Evolutionary conservation across 495 filamentous ascomycete genomes (phyloP).

Genomic region (Polyplosphaeria fusca): DNA sequence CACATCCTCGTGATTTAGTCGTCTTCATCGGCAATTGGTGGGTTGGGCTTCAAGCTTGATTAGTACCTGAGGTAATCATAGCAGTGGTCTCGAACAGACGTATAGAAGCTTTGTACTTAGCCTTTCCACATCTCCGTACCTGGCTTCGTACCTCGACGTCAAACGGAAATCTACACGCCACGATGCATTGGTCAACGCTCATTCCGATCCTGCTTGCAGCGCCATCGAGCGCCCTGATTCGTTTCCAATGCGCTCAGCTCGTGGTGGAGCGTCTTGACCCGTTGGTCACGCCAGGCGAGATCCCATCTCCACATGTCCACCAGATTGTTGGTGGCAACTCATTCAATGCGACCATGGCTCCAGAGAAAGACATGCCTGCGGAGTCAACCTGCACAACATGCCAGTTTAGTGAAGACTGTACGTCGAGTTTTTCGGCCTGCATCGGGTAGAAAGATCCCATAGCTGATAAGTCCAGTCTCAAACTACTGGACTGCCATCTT

Average conservation of each 20-base stretch:
- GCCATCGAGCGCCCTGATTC: background rate
- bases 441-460: too few relatives aligned
- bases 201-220: background rate
- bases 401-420: constrained; percentile 29
- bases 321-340: constrained; percentile 28
- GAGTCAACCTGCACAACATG: constrained; percentile 32
- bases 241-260: constrained; percentile 17
- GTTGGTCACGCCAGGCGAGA: constrained; percentile 4
- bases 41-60: too few relatives aligned
- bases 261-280: constrained; percentile 16
- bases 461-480: too few relatives aligned
- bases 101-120: too few relatives aligned
- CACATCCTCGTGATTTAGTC: too few relatives aligned
- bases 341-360: constrained; percentile 14
- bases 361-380: constrained; percentile 26
- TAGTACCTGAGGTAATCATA: too few relatives aligned
- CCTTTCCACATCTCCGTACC: too few relatives aligned
- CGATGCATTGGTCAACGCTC: constrained; percentile 10
- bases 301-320: constrained; percentile 33
- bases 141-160: too few relatives aligned
- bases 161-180: too few relatives aligned
- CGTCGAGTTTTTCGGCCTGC: background rate
- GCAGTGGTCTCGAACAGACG: too few relatives aligned
- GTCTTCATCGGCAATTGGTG: too few relatives aligned
- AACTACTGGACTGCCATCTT: constrained; percentile 23